Conservation (phyloP, 768 basidiomycete genomes). For the Auriscalpium orientale region DNA sequence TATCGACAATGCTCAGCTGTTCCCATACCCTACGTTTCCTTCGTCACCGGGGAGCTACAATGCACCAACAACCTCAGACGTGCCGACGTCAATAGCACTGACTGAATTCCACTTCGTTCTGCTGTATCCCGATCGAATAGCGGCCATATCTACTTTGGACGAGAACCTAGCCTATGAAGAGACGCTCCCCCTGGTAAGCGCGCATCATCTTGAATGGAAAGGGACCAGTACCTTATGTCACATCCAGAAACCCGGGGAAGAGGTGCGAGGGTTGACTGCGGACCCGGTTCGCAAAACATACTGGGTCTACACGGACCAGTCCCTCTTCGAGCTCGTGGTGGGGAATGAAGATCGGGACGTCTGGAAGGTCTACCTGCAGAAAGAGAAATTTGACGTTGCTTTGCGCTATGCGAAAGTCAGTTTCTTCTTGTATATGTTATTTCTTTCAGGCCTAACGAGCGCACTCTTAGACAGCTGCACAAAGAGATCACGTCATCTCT, state of each 20-base stretch:
- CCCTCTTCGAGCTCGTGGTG: constrained; percentile 81
- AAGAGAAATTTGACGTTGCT: constrained; percentile 71
- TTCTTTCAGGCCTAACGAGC: background rate
- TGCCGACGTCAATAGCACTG: constrained; percentile 71
- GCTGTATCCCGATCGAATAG: constrained; percentile 70
- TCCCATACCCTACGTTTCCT: constrained; percentile 59
- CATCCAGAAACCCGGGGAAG: constrained; percentile 65
- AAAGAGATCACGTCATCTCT: constrained; percentile 77
- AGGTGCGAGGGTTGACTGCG: constrained; percentile 63
- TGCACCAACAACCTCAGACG: constrained; percentile 23
- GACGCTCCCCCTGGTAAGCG: constrained; percentile 63
- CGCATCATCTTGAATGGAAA: background rate
- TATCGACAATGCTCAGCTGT: constrained; percentile 69
- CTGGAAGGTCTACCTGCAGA: constrained; percentile 84
- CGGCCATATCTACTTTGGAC: constrained; percentile 72
- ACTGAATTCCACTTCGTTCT: constrained; percentile 92
- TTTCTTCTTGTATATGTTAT: background rate
- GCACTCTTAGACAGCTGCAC: constrained; percentile 63
- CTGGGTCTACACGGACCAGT: constrained; percentile 89
- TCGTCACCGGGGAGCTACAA: constrained; percentile 23
- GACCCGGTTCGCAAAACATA: constrained; percentile 87
- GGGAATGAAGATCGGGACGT: constrained; percentile 89
- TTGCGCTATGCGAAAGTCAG: constrained; percentile 74
- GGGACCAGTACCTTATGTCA: background rate
- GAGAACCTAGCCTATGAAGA: constrained; percentile 84